Evolutionary conservation across 139 green algal genomes (phyloP), one percentile per base, ranked within the genome.

Genomic region (Diplosphaera chodatii): DNA sequence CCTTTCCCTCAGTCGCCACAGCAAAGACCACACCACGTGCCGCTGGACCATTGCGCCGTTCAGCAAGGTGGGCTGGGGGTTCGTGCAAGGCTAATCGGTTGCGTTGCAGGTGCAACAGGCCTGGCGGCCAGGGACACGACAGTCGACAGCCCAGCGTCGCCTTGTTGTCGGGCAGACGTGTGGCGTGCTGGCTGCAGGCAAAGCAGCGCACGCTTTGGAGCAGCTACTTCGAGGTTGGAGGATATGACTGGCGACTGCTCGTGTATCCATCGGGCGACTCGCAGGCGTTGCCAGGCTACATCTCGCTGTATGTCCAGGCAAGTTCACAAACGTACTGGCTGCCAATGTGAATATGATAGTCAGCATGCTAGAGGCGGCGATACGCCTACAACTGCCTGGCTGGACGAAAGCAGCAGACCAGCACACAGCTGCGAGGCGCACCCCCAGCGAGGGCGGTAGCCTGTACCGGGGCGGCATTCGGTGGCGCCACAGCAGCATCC

Each of bases 151-250:
- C 33, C 66, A 59, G 25, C 48, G 48, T 59, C 48, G 48, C 48
- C 48, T 27, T 23, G 48, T 59, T 59, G 3, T 10, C 8, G 37
- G 37, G 37, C 37, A 48, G 3, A 59, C 13, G 16, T 25, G 13
- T 25, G 48, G 18, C 48, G 18, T 25, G 3, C 16, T 10, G 13
- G 18, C 10, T 25, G 48, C 48, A 59, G 48, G 48, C 18, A 18
- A 88, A 87, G 76, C 76, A 81, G 55, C 77, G 77, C 41, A 75
- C 79, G 28, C 79, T 87, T 2, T 87, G 77, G 75, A 87, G 77
- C 78, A 83, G 77, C 48, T 90, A 88, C 67, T 85, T 89, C 28
- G 83, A 85, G 37, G 83, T 89, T 1, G 85, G 83, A 16, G 85
- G 85, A 66, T 85, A 85, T 32, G 85, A 91, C 76, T 91, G 85